These are phyloP conservation scores for sunflower (Helianthus annuus) DNA, from an alignment of 129 eudicot species.

Conservation along the genomic window HanXRQr2.0-SUNRISE NC_035441.2:117800319-117800818, in stretches of 20 bases:
- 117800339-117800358: constrained; percentile 92
- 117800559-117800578: too few species aligned
- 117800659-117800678: constrained; percentile 75
- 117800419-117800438: neutral
- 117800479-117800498: constrained; percentile 85
- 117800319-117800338: constrained; percentile 97
- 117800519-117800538: neutral
- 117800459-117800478: constrained; percentile 86
- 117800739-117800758: neutral
- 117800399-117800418: neutral
- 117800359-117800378: constrained; percentile 42
- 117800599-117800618: neutral
- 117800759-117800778: too few species aligned
- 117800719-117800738: constrained; percentile 31
- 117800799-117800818: too few species aligned
- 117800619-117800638: neutral
- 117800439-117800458: constrained; percentile 93
- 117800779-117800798: too few species aligned
- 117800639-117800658: constrained; percentile 43
- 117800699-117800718: constrained; percentile 89
- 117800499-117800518: constrained; percentile 32
- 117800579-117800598: neutral
- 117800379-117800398: neutral
- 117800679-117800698: constrained; percentile 69
- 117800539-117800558: neutral